These are phyloP conservation scores for Globisporangium spinosum DNA, from an alignment of 352 stramenopile species.

Conservation along the genomic window DNA sequence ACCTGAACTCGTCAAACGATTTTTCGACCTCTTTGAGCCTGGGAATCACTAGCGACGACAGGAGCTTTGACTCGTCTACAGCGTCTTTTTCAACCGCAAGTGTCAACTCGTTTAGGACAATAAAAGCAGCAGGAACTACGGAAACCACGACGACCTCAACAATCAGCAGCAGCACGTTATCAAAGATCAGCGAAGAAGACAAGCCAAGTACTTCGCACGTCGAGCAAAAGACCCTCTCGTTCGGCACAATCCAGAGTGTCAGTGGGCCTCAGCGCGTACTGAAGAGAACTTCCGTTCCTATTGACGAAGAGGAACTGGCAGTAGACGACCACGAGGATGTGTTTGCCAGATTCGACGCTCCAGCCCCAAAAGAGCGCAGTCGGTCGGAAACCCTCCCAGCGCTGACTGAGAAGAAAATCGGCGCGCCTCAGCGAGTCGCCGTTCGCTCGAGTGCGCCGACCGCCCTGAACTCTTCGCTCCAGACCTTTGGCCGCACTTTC, in stretches of 20 bases:
- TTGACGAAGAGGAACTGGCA: slow-evolving; percentile 24
- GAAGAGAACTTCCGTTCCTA: slow-evolving; percentile 8
- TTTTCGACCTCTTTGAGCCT: slow-evolving; percentile 9
- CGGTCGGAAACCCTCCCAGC: slow-evolving; percentile 7
- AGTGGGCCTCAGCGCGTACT: slow-evolving; percentile 27
- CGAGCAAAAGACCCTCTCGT: slow-evolving; percentile 28
- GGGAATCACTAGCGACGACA: slow-evolving; percentile 7
- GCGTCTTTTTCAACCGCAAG: neutral
- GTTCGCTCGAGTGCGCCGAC: slow-evolving; percentile 24
- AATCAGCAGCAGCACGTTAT: neutral
- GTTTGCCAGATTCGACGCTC: neutral
- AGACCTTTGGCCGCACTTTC: slow-evolving; percentile 17
- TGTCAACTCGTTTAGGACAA: neutral
- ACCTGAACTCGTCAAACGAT: slow-evolving; percentile 13
- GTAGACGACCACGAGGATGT: neutral
- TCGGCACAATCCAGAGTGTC: slow-evolving; percentile 21
- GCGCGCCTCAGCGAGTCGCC: slow-evolving; percentile 35
- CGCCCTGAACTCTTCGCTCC: slow-evolving; percentile 18
- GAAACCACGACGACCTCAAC: neutral
- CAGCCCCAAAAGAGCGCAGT: neutral
- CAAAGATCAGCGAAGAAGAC: slow-evolving; percentile 11
- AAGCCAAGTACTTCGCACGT: slow-evolving; percentile 13
- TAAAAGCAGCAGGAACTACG: neutral
- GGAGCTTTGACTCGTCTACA: neutral
- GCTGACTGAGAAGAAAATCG: slow-evolving; percentile 12